A percentile compares a stretch with the other conserved stretches of the same genome.
Conservation (phyloP, 139 green algal species). For the Nannochloris sp. region DNA sequence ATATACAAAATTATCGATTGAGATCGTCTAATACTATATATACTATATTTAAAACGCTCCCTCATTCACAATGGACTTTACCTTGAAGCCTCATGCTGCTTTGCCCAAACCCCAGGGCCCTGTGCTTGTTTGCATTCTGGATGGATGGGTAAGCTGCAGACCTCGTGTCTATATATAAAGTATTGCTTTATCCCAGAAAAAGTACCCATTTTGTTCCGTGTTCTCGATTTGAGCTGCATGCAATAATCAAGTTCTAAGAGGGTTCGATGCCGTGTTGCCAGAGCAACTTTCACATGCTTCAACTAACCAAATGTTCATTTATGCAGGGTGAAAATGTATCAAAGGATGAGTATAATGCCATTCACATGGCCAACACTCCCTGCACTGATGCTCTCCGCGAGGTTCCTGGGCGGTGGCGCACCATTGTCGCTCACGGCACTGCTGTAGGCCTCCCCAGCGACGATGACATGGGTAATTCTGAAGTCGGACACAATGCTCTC, state of each 20-base stretch:
- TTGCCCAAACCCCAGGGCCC: slow-evolving; percentile 56
- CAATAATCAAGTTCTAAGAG: too few relatives aligned
- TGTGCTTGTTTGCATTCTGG: slow-evolving; percentile 53
- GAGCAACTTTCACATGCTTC: not conserved
- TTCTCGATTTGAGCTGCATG: too few relatives aligned
- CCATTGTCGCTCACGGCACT: slow-evolving; percentile 78
- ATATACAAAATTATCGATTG: too few relatives aligned
- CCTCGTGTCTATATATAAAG: not conserved
- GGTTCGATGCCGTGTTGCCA: too few relatives aligned
- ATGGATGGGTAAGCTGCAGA: slow-evolving; percentile 34
- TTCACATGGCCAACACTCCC: slow-evolving; percentile 38
- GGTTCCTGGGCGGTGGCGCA: slow-evolving; percentile 39
- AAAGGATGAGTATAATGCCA: slow-evolving; percentile 47
- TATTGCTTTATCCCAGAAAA: not conserved
- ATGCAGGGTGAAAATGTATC: slow-evolving; percentile 58
- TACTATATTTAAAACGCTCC: too few relatives aligned
- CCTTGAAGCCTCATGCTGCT: slow-evolving; percentile 48
- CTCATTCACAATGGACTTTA: slow-evolving; percentile 20
- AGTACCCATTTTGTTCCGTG: too few relatives aligned
- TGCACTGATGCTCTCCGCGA: slow-evolving; percentile 57
- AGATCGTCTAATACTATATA: too few relatives aligned
- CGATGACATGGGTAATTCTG: slow-evolving; percentile 89
- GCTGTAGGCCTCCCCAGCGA: slow-evolving; percentile 87
- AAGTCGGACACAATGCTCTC: slow-evolving; percentile 84
- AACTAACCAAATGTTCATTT: not conserved